Conservation (phyloP, 495 filamentous ascomycete species). For the Neurospora sp. region DNA sequence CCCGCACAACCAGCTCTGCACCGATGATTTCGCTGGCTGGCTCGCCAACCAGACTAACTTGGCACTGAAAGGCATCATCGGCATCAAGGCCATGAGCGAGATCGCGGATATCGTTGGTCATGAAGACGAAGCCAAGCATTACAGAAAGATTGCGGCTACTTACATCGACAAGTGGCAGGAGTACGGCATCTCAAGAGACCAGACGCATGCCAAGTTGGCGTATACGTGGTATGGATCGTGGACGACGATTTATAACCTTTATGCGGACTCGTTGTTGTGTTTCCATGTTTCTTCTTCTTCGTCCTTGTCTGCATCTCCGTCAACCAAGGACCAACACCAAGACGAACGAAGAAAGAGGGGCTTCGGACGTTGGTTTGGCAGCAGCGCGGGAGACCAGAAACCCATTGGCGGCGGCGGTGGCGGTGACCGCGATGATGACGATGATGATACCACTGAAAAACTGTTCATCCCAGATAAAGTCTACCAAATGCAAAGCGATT, state of each 20-base stretch:
- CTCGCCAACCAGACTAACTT: slow-evolving; percentile 88
- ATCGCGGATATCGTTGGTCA: slow-evolving; percentile 62
- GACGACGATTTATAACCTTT: slow-evolving; percentile 92
- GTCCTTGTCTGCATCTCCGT: not conserved
- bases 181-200: slow-evolving; percentile 69
- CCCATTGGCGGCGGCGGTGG: slow-evolving; percentile 24
- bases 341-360: not conserved
- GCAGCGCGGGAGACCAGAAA: slow-evolving; percentile 23
- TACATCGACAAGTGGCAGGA: slow-evolving; percentile 83
- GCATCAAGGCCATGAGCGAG: slow-evolving; percentile 88
- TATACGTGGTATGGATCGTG: slow-evolving; percentile 94
- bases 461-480: slow-evolving; percentile 57
- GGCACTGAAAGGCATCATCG: slow-evolving; percentile 87
- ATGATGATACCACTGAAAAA: not conserved
- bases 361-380: not conserved
- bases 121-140: slow-evolving; percentile 55
- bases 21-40: slow-evolving; percentile 94
- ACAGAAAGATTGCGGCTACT: slow-evolving; percentile 56
- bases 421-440: slow-evolving; percentile 11
- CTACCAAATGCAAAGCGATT: slow-evolving; percentile 74
- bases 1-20: slow-evolving; percentile 81
- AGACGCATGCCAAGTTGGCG: slow-evolving; percentile 76
- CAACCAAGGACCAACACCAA: not conserved
- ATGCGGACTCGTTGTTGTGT: slow-evolving; percentile 70
- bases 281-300: slow-evolving; percentile 49